Base-by-base conservation (phyloP, 164 flowering plant genomes). In the Vitis labrusca region DNA sequence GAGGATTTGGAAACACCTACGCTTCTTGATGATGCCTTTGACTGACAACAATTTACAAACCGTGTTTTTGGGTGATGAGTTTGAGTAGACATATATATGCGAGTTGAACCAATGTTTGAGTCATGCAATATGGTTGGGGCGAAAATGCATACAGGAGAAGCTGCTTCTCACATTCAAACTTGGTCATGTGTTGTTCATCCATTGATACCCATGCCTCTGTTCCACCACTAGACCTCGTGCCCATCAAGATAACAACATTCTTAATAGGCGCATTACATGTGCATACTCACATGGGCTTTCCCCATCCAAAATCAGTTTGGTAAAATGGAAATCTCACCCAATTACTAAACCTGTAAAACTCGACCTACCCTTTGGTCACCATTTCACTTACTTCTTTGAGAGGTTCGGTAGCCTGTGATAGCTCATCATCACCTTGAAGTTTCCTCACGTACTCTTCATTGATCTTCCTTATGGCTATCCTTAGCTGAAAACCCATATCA, bases 281-380 rank as follows among this genome's bases (percentile, higher is more conserved):
- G 32, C 67, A 59, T 10, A 75, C 65, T 85, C 89, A 83, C 2
- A 23, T 30, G 0, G 89, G 84, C 73, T 66, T 81, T 32, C 85
- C 87, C 83, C 84, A 84, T 3, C 87, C 86, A 23, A 48, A 86
- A 71, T 84, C 82, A 14, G 71, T 52, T 8, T 78, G 76, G 53
- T 84, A 80, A 12, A 67, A 51, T 2, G 74, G 78, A 12, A 74
- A 59, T 63, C 74, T 61, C n/a, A 80, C 75, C 79, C 74, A 77
- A 58, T 84, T 86, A 5, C 68, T 70, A 51, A 80, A 76, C 44
- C 64, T 58, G 5, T 67, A 68, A 2, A 50, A 37, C 60, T 72
- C 59, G 0, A 65, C 56, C 7, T 71, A 68, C 13, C 67, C 73
- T 56, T 74, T 27, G 3, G 56, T 19, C 15, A 66, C 23, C 23